Base-by-base conservation (phyloP, 202 grass and related monocot species). In the Schoenoplectus tabernaemontani region DNA sequence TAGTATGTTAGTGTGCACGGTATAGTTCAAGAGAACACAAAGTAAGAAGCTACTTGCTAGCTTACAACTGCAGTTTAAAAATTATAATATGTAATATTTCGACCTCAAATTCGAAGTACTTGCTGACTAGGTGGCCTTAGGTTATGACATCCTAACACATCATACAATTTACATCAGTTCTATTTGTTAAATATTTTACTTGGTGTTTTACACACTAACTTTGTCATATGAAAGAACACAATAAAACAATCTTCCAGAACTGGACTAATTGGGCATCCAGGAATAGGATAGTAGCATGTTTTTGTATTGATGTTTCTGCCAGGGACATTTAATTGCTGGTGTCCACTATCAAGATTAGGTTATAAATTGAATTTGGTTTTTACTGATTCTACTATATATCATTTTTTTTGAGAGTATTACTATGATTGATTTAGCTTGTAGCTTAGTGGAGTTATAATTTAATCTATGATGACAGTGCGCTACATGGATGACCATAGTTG, bases 401-500 rank as follows among this genome's bases (percentile, higher is more conserved):
- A n/a, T 70, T 70, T 0, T 15, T n/a, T n/a, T n/a, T n/a, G 22
- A 36, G 17, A 66, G 13, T 42, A 42, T 3, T 68, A 43, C 17
- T 44, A 22, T 71, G 42, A 47, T 71, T 28, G 16, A 48, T 70
- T 71, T 42, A 4, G 41, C 12, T 48, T 48, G 42, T 28, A 3
- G 0, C 22, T 47, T 48, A 71, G 11, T 36, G 24, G 16, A 61
- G 56, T 59, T 61, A 61, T 42, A 78, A 61, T 43, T 65, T 80
- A 80, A 47, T 51, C 23, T 64, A 61, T 64, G 26, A 80, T 82
- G 43, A 73, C 88, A 98, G 95, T 95, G 95, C 54, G 89, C 95
- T 79, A 95, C 88, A 60, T 98, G 95, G 95, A 82, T 98, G 83
- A 98, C 95, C 64, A 90, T 98, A 57, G 82, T 95, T 63, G 91